Evolutionary conservation across 1,139 yeast species (phyloP), one percentile per base, ranked within the genome.

Genomic region (Chernovozyma sophiae-reginae): DNA sequence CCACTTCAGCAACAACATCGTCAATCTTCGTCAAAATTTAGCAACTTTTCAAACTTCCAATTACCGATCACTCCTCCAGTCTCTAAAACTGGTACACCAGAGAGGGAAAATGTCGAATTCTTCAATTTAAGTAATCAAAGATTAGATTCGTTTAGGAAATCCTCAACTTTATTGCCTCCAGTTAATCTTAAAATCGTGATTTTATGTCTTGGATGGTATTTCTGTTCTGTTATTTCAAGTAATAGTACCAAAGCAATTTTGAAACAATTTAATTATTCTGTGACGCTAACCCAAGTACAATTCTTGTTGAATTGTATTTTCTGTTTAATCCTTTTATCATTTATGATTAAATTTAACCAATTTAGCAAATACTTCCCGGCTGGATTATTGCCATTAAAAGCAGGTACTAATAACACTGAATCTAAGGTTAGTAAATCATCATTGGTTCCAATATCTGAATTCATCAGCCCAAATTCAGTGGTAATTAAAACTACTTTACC

Each of bases 201-300:
- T 29, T 46, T 84, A 27, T 90, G 97, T 56, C 51, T 73, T 7
- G 52, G 74, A 25, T 90, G 97, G 97, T 90, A 90, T 59, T 53
- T 77, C 25, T 68, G 82, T n/a, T 82, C 94, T 28, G 89, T 94
- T 12, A 59, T 89, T 14, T 84, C 96, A 5, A 83, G 82, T 49
- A 86, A 87, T 49, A 70, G 92, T 32, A 81, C 94, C 39, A 90
- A 90, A 56, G 64, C 80, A 37, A 86, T 90, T 36, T 63, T 90
- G 42, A 76, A 70, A 43, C 68, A 69, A 34, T 86, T 81, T 56
- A 76, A 75, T 33, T 84, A 81, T 55, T 96, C 97, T 1, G 79
- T 87, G 8, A 82, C 95, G 1, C 71, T 90, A 39, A 86, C 97
- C 0, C 86, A 89, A 68, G 68, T 82, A 35, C 97, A 90, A 62